Conservation (phyloP, 73 alveolate species). For the Paramecium sonneborni region DNA sequence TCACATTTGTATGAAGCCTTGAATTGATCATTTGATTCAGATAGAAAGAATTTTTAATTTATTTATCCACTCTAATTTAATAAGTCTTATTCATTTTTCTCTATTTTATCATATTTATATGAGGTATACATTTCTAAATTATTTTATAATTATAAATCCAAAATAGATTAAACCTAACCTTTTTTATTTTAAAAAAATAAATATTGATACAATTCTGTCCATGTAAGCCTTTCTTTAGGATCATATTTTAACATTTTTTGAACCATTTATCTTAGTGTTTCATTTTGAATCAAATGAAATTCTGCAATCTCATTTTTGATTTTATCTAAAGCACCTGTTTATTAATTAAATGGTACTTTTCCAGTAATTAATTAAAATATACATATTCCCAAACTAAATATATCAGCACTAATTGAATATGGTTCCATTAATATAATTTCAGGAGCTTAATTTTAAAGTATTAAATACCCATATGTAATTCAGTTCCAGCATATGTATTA, state of each 20-base stretch:
- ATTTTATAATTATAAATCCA: background rate
- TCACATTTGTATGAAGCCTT: background rate
- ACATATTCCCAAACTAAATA: background rate
- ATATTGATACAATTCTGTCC: background rate
- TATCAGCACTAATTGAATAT: background rate
- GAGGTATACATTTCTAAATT: background rate
- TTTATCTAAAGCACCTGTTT: background rate
- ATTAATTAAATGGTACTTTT: background rate
- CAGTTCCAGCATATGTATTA: slow-evolving; percentile 18
- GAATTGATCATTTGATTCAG: background rate
- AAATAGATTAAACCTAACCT: background rate
- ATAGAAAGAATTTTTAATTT: background rate
- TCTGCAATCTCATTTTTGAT: background rate
- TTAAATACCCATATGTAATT: background rate
- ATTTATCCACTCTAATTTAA: background rate
- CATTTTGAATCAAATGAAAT: background rate
- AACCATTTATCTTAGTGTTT: background rate
- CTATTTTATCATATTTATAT: background rate
- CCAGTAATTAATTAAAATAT: background rate
- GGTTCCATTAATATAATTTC: background rate
- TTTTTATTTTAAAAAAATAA: background rate
- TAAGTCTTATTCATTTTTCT: background rate
- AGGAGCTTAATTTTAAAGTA: background rate
- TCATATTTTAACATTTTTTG: background rate
- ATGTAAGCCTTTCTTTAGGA: background rate